Percentiles rank a stretch among this genome's conserved stretches.
These are phyloP conservation scores for Vigna mungo DNA, from an alignment of 306 rosid genomes.

Conservation along the genomic window DNA sequence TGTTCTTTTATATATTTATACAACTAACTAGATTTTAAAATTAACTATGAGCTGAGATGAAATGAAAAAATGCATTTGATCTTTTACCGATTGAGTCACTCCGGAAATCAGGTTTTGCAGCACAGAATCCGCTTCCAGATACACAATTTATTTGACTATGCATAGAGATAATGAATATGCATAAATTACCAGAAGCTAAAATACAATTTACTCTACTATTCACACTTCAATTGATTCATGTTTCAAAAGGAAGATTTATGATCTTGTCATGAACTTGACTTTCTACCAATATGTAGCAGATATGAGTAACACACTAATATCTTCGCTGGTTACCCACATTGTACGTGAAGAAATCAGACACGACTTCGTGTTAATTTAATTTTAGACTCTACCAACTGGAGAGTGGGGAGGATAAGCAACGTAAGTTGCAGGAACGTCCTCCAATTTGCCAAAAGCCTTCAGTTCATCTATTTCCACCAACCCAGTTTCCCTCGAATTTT, in stretches of 20 bases:
- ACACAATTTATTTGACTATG: conserved; percentile 10
- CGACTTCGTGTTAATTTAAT: conserved; percentile 41
- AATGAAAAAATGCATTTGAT: too few species aligned
- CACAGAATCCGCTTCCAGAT: background rate
- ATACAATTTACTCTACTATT: conserved; percentile 46
- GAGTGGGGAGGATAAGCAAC: conserved; percentile 45
- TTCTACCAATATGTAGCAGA: conserved; percentile 35
- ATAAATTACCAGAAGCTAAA: conserved; percentile 38
- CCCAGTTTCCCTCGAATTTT: conserved; percentile 42
- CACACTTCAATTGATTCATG: conserved; percentile 53
- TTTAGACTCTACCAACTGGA: conserved; percentile 52
- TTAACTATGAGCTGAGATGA: too few species aligned
- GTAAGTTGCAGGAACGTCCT: conserved; percentile 42
- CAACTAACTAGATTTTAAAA: too few species aligned
- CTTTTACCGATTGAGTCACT: too few species aligned
- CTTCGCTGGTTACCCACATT: conserved; percentile 40
- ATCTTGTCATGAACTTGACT: conserved; percentile 35
- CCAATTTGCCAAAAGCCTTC: conserved; percentile 43
- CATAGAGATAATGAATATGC: conserved; percentile 19
- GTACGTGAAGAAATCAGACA: conserved; percentile 27
- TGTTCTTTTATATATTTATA: too few species aligned
- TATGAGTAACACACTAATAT: conserved; percentile 23
- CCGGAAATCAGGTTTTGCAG: background rate
- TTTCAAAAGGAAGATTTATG: conserved; percentile 35
- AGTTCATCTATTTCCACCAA: conserved; percentile 51